phyloP scores from a whole-genome alignment of 139 green algal species.

The Diplosphaera chodatii region DNA sequence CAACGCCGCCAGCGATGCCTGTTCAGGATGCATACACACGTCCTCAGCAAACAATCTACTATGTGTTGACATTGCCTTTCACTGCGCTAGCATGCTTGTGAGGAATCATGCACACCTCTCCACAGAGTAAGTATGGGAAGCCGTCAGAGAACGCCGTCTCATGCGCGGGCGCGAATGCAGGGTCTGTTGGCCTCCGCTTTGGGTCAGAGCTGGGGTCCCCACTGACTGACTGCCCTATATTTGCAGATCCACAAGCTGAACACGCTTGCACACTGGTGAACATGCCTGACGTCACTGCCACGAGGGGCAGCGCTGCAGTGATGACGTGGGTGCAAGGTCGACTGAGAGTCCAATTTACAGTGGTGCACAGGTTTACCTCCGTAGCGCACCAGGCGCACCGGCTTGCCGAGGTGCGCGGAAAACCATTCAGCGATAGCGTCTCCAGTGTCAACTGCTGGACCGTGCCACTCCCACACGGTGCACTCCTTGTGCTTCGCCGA shows the following conservation, averaged over 20 bases:
- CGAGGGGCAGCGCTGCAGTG: too few relatives aligned
- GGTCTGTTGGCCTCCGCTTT: constrained; percentile 15
- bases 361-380: constrained; percentile 5
- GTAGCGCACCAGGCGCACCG: constrained; percentile 53
- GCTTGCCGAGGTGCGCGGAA: constrained; percentile 44
- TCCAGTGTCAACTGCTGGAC: constrained; percentile 48
- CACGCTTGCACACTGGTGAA: too few relatives aligned
- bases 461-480: constrained; percentile 69
- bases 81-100: too few relatives aligned
- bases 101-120: constrained; percentile 21
- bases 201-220: neutral
- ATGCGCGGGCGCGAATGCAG: constrained; percentile 30
- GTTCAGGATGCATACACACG: constrained; percentile 1
- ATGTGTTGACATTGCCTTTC: too few relatives aligned
- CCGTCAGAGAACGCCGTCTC: constrained; percentile 55
- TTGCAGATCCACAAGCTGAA: too few relatives aligned
- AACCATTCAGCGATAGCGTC: constrained; percentile 57
- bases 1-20: constrained; percentile 40
- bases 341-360: too few relatives aligned
- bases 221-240: neutral
- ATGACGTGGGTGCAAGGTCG: too few relatives aligned
- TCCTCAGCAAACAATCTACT: too few relatives aligned
- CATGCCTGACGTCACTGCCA: too few relatives aligned
- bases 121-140: constrained; percentile 55
- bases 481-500: constrained; percentile 22